phyloP scores from a whole-genome alignment of 371 early-diverging fungal genomes.

The Lichtheimia ornata region DNA sequence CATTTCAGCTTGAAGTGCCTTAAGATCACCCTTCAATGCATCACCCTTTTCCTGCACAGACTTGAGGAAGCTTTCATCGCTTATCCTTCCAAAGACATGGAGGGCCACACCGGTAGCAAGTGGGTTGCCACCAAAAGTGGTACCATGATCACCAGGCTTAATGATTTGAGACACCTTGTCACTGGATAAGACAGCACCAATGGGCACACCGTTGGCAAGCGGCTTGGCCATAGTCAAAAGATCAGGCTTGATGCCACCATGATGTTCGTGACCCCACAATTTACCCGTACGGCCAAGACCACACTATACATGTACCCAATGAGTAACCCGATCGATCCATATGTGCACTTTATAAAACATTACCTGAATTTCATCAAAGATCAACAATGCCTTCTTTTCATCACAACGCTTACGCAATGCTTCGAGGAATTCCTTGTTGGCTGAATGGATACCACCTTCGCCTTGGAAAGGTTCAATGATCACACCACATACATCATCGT shows the following conservation, averaged over 20 bases:
- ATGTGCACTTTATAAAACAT: background rate
- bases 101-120: constrained; percentile 78
- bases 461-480: constrained; percentile 97
- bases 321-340: too few species aligned
- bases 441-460: constrained; percentile 88
- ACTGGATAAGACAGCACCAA: constrained; percentile 85
- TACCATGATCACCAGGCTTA: constrained; percentile 90
- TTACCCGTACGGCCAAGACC: constrained; percentile 93
- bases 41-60: constrained; percentile 65
- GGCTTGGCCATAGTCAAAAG: constrained; percentile 95
- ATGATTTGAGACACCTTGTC: constrained; percentile 79
- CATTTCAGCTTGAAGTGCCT: constrained; percentile 43
- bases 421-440: constrained; percentile 70
- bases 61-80: constrained; percentile 64
- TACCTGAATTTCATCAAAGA: constrained; percentile 96
- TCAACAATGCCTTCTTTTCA: constrained; percentile 82
- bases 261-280: constrained; percentile 85
- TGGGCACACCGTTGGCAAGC: constrained; percentile 94
- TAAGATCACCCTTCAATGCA: constrained; percentile 54
- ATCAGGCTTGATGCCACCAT: constrained; percentile 75
- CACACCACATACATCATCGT: constrained; percentile 85
- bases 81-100: constrained; percentile 72
- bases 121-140: constrained; percentile 96
- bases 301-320: constrained; percentile 65
- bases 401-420: constrained; percentile 78